phyloP scores from a whole-genome alignment of 768 basidiomycete genomes.

The Tephrocybe sp. region DNA sequence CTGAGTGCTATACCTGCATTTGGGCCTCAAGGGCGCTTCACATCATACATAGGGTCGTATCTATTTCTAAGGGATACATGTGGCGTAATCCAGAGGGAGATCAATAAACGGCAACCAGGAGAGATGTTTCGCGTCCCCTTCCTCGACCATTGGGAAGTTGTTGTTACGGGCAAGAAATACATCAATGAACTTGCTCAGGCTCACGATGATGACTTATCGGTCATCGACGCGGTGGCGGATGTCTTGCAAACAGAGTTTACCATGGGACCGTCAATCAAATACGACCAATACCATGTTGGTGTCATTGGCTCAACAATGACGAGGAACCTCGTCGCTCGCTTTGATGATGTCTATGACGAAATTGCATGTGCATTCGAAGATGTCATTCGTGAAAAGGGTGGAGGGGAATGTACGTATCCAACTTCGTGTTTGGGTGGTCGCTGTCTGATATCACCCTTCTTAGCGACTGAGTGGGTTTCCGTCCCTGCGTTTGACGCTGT shows the following conservation, averaged over 20 bases:
- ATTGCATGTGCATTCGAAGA: background rate
- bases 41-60: conserved; percentile 6
- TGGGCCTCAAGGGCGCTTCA: conserved; percentile 1
- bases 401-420: background rate
- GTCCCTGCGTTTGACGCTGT: background rate
- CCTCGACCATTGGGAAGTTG: conserved; percentile 8
- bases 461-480: conserved; percentile 1
- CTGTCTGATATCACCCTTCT: background rate
- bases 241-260: conserved; percentile 6
- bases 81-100: background rate
- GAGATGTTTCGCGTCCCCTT: conserved; percentile 5
- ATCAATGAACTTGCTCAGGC: conserved; percentile 4
- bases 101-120: background rate
- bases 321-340: conserved; percentile 4
- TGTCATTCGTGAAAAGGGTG: background rate
- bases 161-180: background rate
- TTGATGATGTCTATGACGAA: conserved; percentile 4
- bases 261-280: conserved; percentile 1
- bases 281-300: conserved; percentile 5
- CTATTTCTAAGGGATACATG: background rate
- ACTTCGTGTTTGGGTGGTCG: too few relatives aligned
- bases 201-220: background rate
- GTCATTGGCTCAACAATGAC: conserved; percentile 3
- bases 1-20: conserved; percentile 1
- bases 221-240: background rate